phyloP scores from a whole-genome alignment of 148 eudicot species.

The Camellia sinensis region DNA sequence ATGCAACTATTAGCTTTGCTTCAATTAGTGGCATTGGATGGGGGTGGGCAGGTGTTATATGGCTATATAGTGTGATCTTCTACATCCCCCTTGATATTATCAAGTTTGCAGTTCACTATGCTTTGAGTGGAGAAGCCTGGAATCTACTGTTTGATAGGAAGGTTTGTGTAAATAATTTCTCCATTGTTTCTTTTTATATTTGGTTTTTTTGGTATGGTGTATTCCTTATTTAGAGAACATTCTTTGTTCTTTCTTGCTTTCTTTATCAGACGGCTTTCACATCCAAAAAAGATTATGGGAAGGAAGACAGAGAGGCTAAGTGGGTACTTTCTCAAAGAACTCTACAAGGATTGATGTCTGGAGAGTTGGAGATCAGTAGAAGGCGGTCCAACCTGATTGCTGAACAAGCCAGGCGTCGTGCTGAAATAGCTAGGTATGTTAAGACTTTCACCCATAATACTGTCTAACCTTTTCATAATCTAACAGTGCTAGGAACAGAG shows the following conservation, averaged over 20 bases:
- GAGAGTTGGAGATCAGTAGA: slow-evolving; percentile 34
- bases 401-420: slow-evolving; percentile 67
- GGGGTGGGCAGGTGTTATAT: slow-evolving; percentile 81
- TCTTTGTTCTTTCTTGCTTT: not conserved
- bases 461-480: not conserved
- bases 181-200: not conserved
- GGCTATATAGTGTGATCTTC: slow-evolving; percentile 68
- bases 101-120: slow-evolving; percentile 57
- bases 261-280: slow-evolving; percentile 60
- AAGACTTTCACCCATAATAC: not conserved
- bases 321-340: slow-evolving; percentile 60
- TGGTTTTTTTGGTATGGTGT: not conserved
- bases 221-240: not conserved
- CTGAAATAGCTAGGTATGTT: slow-evolving; percentile 65
- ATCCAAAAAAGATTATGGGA: slow-evolving; percentile 54
- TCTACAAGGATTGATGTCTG: slow-evolving; percentile 39
- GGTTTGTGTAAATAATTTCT: slow-evolving; percentile 31
- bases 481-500: no score
- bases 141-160: slow-evolving; percentile 55
- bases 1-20: slow-evolving; percentile 69
- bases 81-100: slow-evolving; percentile 65
- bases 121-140: slow-evolving; percentile 67
- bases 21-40: slow-evolving; percentile 72
- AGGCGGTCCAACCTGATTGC: slow-evolving; percentile 49
- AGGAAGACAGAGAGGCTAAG: slow-evolving; percentile 56